Evolutionary conservation across 345 rosid genomes (phyloP).

Genomic region (Melastoma malabathricum): DNA sequence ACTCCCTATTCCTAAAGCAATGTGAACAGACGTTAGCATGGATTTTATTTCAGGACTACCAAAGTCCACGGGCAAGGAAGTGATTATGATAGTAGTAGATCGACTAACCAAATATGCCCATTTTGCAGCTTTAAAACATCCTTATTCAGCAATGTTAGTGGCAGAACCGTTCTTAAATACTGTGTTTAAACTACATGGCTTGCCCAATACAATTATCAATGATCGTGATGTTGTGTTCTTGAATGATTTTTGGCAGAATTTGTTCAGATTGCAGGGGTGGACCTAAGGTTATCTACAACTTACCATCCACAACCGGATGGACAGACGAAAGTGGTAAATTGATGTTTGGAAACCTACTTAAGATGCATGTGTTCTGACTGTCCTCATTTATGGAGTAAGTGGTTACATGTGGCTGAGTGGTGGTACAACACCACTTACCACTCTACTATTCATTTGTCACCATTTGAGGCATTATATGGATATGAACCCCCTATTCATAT

Average conservation of each 20-base stretch:
- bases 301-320: constrained; percentile 5
- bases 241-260: neutral
- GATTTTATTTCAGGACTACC: constrained; percentile 3
- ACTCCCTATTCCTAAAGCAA: neutral
- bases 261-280: neutral
- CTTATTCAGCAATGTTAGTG: neutral
- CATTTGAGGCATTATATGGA: constrained; percentile 5
- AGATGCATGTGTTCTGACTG: neutral
- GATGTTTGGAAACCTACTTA: neutral
- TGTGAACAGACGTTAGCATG: neutral
- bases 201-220: neutral
- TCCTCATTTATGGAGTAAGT: neutral
- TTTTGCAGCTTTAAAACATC: neutral
- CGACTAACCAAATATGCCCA: constrained; percentile 1
- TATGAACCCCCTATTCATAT: neutral
- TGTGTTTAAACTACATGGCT: neutral
- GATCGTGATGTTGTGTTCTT: neutral
- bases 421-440: constrained; percentile 5
- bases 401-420: constrained; percentile 4
- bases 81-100: neutral
- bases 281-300: neutral
- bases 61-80: neutral
- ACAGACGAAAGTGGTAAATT: constrained; percentile 2
- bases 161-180: neutral
- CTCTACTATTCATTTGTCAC: neutral